A percentile compares a stretch with the other conserved stretches of the same genome.
phyloP scores from a whole-genome alignment of 1,284 basidiomycete genomes.

The Cryptococcus sp. region DNA sequence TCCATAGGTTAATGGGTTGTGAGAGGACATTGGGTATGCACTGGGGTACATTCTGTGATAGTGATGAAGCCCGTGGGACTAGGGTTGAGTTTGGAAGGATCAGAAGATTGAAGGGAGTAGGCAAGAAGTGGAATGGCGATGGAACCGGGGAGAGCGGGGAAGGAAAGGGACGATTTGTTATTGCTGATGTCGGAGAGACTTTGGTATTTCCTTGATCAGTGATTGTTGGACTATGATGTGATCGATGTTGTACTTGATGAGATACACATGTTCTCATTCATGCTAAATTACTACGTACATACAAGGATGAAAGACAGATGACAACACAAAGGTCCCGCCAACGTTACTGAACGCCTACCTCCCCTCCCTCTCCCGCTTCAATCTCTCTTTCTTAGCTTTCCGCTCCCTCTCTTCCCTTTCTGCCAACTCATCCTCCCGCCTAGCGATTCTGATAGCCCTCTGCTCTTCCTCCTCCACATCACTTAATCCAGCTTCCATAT shows the following conservation, averaged over 20 bases:
- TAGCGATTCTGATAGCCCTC: slow-evolving; percentile 32
- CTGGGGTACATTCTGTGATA: slow-evolving; percentile 49
- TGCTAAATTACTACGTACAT: no score
- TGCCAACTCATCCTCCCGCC: slow-evolving; percentile 37
- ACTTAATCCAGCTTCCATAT: slow-evolving; percentile 44
- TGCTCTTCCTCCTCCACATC: slow-evolving; percentile 41
- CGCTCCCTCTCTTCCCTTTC: slow-evolving; percentile 36
- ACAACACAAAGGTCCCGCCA: no score
- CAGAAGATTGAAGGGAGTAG: slow-evolving; percentile 25
- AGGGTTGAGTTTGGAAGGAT: slow-evolving; percentile 43
- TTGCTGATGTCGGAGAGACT: slow-evolving; percentile 44
- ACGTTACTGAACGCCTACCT: no score
- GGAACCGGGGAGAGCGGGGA: slow-evolving; percentile 5
- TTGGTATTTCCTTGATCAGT: slow-evolving; percentile 25
- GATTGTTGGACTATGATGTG: no score
- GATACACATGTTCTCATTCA: no score
- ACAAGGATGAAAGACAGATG: no score
- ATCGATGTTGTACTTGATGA: no score
- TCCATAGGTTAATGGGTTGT: slow-evolving; percentile 33
- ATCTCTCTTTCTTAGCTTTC: slow-evolving; percentile 27
- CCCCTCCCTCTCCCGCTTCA: slow-evolving; percentile 17
- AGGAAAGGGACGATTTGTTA: slow-evolving; percentile 36
- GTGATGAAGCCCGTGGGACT: slow-evolving; percentile 42
- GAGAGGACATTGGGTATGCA: slow-evolving; percentile 42
- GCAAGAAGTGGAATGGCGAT: slow-evolving; percentile 25